Percentiles rank a stretch among this genome's conserved stretches.
phyloP scores from a whole-genome alignment of 805 yeast genomes.

The Barnettozyma sucrosica region DNA sequence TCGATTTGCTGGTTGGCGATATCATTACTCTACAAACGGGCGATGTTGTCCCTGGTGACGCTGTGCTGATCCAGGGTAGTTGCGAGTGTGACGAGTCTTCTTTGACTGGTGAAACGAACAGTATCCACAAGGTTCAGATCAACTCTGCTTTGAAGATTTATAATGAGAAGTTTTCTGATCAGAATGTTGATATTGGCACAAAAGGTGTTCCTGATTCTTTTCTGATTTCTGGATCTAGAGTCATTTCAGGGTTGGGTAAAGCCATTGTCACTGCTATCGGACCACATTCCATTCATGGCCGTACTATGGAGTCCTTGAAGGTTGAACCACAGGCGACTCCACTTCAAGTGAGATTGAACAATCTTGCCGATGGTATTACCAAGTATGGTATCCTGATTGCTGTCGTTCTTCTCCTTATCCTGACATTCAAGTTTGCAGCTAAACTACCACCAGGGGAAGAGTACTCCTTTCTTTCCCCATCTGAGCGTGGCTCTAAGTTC shows the following conservation, averaged over 20 bases:
- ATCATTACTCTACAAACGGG: conserved; percentile 82
- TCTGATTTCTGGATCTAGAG: conserved; percentile 86
- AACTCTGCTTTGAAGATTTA: conserved; percentile 30
- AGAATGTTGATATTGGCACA: conserved; percentile 33
- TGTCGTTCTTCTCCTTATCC: conserved; percentile 66
- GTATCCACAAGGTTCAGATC: conserved; percentile 66
- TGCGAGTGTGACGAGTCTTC: conserved; percentile 90
- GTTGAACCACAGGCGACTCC: conserved; percentile 84
- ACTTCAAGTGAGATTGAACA: conserved; percentile 72
- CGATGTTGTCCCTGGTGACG: conserved; percentile 88
- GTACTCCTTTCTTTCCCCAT: conserved; percentile 41
- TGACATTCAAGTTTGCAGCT: conserved; percentile 70
- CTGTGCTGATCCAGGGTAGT: conserved; percentile 64
- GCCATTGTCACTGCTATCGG: conserved; percentile 92
- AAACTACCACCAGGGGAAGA: conserved; percentile 48
- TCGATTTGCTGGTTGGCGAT: conserved; percentile 83
- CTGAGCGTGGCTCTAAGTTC: conserved; percentile 80
- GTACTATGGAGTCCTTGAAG: conserved; percentile 76
- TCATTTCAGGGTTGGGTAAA: conserved; percentile 79
- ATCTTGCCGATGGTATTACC: conserved; percentile 90
- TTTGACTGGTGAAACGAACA: conserved; percentile 89
- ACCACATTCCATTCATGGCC: conserved; percentile 80
- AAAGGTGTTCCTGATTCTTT: conserved; percentile 63
- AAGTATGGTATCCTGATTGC: conserved; percentile 90
- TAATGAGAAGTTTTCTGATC: conserved; percentile 21